Conservation (phyloP, 2,329 filamentous ascomycete genomes). For the Phoma sp. region DNA sequence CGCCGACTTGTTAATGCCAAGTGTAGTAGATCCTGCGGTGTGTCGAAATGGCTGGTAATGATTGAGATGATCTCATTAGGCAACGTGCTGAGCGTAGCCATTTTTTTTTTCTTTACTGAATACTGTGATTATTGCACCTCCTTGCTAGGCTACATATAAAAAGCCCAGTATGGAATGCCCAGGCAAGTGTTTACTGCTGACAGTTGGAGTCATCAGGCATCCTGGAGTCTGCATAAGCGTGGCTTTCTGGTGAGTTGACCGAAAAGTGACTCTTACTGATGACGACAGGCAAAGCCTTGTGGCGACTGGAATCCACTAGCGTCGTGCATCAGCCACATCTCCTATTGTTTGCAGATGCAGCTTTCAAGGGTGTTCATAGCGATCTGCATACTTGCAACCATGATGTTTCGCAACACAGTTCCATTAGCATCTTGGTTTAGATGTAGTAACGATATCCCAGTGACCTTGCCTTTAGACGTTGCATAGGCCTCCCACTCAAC, state of each 20-base stretch:
- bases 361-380: not conserved
- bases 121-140: not conserved
- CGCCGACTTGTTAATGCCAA: conserved; percentile 33
- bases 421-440: not conserved
- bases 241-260: conserved; percentile 2
- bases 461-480: not conserved
- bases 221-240: not conserved
- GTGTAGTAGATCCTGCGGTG: conserved; percentile 32
- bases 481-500: not conserved
- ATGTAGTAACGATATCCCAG: not conserved
- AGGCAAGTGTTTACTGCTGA: not conserved
- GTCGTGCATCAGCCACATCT: conserved; percentile 17
- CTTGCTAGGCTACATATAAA: not conserved
- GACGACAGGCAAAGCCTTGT: conserved; percentile 25
- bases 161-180: not conserved
- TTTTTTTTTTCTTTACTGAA: conserved; percentile 1
- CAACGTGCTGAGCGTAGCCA: conserved; percentile 33
- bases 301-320: conserved; percentile 10
- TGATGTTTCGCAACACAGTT: not conserved
- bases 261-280: conserved; percentile 23
- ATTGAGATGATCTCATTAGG: conserved; percentile 45
- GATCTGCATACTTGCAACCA: not conserved
- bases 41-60: conserved; percentile 37
- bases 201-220: conserved; percentile 10
- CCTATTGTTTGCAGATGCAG: conserved; percentile 7